phyloP scores from a whole-genome alignment of 1,284 basidiomycete species.

The Cronartium quercuum region DNA sequence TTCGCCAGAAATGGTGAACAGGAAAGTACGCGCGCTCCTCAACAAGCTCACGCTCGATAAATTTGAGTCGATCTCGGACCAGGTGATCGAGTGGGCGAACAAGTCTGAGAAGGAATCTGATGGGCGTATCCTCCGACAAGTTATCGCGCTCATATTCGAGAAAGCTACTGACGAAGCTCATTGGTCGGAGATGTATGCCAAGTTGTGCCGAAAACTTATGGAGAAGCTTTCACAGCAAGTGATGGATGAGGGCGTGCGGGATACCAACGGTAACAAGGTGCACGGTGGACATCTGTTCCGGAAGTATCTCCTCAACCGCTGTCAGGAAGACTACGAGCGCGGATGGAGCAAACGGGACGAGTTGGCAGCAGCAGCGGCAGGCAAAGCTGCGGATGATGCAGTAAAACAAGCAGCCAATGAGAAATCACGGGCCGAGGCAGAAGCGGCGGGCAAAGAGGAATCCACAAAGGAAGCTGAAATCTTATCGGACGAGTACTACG shows the following conservation, averaged over 20 bases:
- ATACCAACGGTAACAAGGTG: constrained; percentile 69
- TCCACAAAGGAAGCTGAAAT: constrained; percentile 51
- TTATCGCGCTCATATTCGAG: constrained; percentile 92
- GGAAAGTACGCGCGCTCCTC: constrained; percentile 85
- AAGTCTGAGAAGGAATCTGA: constrained; percentile 86
- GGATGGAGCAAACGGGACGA: constrained; percentile 61
- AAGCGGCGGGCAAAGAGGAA: constrained; percentile 51
- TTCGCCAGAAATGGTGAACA: constrained; percentile 75
- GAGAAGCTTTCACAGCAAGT: constrained; percentile 78
- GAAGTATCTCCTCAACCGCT: constrained; percentile 84
- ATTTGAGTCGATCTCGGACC: constrained; percentile 87
- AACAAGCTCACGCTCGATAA: constrained; percentile 97
- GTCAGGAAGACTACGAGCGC: constrained; percentile 89
- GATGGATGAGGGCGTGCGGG: constrained; percentile 74
- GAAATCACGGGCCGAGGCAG: constrained; percentile 49
- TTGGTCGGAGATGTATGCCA: constrained; percentile 96
- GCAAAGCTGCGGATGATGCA: constrained; percentile 56
- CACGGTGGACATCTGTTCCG: constrained; percentile 78
- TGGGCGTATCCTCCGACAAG: constrained; percentile 85
- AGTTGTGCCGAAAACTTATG: constrained; percentile 87
- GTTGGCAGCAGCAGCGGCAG: constrained; percentile 55
- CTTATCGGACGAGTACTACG: constrained; percentile 94
- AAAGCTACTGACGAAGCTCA: constrained; percentile 92
- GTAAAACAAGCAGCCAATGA: constrained; percentile 53
- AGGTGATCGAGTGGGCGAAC: constrained; percentile 91